Conservation (phyloP, 2,329 filamentous ascomycete species). For the Plenodomus tracheiphilus region DNA sequence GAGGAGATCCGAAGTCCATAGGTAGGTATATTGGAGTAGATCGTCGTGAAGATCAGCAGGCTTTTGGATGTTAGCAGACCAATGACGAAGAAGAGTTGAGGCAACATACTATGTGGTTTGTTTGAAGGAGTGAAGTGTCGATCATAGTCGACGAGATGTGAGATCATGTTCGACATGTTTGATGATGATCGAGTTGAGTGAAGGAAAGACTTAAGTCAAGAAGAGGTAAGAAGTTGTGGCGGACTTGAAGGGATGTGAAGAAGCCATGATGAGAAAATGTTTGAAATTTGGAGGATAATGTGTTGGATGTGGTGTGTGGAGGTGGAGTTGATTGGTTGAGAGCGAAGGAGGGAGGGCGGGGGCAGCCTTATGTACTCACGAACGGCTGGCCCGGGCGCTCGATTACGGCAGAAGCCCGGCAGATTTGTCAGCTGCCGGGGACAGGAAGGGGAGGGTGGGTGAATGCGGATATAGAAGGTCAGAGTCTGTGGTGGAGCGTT, state of each 20-base stretch:
- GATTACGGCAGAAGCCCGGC: slow-evolving; percentile 2
- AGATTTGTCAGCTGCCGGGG: slow-evolving; percentile 5
- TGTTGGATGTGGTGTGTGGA: background rate
- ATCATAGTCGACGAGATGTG: background rate
- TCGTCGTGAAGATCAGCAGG: background rate
- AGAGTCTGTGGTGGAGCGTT: slow-evolving; percentile 1
- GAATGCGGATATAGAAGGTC: slow-evolving; percentile 6
- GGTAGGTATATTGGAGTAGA: too few relatives aligned
- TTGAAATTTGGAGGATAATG: background rate
- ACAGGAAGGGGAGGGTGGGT: slow-evolving; percentile 6
- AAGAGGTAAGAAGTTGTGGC: slow-evolving; percentile 7
- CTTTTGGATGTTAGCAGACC: background rate
- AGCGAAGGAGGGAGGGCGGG: background rate
- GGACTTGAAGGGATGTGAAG: slow-evolving; percentile 1
- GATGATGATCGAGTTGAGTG: background rate
- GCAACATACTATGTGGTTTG: background rate
- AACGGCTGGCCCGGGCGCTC: slow-evolving; percentile 1
- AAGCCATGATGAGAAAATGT: background rate
- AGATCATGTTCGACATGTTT: slow-evolving; percentile 5
- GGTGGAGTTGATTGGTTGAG: background rate
- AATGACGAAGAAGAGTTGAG: background rate
- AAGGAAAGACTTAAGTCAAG: slow-evolving; percentile 6
- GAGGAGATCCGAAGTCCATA: background rate
- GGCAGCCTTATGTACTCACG: slow-evolving; percentile 5
- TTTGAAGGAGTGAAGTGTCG: background rate